These are phyloP conservation scores for Penicillium waksmanii DNA, from an alignment of 495 filamentous ascomycete species.

Conservation along the genomic window DNA sequence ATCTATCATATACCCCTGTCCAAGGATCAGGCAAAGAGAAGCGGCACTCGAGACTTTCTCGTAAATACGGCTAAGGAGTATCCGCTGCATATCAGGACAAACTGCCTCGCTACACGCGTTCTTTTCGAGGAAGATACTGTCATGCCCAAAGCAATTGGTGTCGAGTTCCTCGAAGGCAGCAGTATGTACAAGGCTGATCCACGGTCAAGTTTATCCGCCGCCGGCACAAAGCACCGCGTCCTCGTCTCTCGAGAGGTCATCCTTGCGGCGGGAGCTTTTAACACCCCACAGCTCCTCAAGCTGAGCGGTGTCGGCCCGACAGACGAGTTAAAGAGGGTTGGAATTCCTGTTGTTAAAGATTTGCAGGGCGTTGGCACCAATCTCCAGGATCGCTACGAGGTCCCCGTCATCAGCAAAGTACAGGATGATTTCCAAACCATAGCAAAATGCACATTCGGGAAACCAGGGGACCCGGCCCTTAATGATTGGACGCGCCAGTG, in stretches of 20 bases:
- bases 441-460: conserved; percentile 46
- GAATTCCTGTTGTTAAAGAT: conserved; percentile 53
- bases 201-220: conserved; percentile 13
- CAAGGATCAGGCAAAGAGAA: conserved; percentile 47
- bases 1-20: conserved; percentile 29
- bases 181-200: conserved; percentile 61
- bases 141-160: conserved; percentile 57
- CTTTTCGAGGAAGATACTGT: conserved; percentile 45
- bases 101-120: conserved; percentile 61
- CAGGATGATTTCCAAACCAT: conserved; percentile 43
- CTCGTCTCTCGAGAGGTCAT: conserved; percentile 56
- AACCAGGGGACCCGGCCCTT: conserved; percentile 47
- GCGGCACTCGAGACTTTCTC: conserved; percentile 53
- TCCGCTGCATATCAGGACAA: conserved; percentile 54
- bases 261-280: conserved; percentile 57
- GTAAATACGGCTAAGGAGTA: conserved; percentile 54
- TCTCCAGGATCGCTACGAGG: conserved; percentile 62
- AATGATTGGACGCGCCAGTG: conserved; percentile 43
- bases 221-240: conserved; percentile 44
- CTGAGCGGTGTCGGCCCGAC: conserved; percentile 59
- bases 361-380: conserved; percentile 63
- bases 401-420: conserved; percentile 41
- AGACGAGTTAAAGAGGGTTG: conserved; percentile 41
- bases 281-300: conserved; percentile 62
- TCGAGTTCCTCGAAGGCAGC: conserved; percentile 61